Percentiles rank a stretch among this genome's conserved stretches.
Evolutionary conservation across 108 stramenopile species (phyloP).

Genomic region (Heterococcus sp.): DNA sequence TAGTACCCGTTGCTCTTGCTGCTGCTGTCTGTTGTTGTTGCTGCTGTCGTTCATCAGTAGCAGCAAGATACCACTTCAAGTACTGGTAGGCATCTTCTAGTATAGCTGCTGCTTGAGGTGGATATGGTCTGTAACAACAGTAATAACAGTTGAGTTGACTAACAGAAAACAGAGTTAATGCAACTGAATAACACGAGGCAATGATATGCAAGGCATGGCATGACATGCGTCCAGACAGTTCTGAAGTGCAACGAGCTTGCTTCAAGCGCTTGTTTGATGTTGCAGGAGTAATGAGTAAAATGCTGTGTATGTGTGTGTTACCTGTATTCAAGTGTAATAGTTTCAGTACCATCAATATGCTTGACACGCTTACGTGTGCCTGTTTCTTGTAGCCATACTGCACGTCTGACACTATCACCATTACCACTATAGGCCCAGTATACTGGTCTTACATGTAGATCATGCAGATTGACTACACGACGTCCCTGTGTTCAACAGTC

Average conservation of each 20-base stretch:
- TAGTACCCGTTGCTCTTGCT: too few relatives aligned
- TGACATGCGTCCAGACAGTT: too few relatives aligned
- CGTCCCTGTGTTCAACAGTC: conserved; percentile 28
- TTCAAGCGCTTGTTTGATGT: too few relatives aligned
- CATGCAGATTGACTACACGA: conserved; percentile 8
- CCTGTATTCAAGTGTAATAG: too few relatives aligned
- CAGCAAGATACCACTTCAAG: neutral
- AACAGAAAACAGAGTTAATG: too few relatives aligned
- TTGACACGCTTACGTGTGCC: neutral
- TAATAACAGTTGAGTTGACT: too few relatives aligned
- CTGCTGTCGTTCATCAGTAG: too few relatives aligned
- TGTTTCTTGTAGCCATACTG: conserved; percentile 34
- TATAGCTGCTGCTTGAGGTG: conserved; percentile 23
- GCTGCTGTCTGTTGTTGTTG: neutral
- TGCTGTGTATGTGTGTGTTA: too few relatives aligned
- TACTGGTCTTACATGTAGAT: conserved; percentile 22
- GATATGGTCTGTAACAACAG: conserved; percentile 16
- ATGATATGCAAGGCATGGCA: too few relatives aligned
- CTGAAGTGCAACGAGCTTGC: too few relatives aligned
- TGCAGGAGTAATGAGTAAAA: too few relatives aligned
- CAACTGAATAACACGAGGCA: too few relatives aligned
- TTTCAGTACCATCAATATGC: neutral
- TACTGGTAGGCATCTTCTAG: conserved; percentile 28
- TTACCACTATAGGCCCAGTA: conserved; percentile 24
- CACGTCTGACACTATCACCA: conserved; percentile 15